Conservation (phyloP, 2,329 filamentous ascomycete species). For the Colletotrichum falcatum region DNA sequence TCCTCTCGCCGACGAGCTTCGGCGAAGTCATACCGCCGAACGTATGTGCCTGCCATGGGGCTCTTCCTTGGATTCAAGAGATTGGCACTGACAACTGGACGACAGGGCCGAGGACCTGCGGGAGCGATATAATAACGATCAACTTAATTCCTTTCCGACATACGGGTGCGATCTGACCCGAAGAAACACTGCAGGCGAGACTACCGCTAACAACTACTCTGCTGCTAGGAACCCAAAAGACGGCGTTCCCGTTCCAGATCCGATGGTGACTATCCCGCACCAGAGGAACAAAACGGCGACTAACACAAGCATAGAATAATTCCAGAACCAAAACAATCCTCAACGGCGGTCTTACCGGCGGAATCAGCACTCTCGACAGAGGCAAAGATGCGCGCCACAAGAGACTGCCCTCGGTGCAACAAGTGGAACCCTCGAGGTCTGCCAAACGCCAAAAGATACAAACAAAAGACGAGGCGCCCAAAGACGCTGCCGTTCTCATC, state of each 20-base stretch:
- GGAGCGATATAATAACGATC: slow-evolving; percentile 19
- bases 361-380: slow-evolving; percentile 12
- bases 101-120: slow-evolving; percentile 18
- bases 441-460: slow-evolving; percentile 33
- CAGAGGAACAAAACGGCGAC: neutral
- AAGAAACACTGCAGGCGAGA: neutral
- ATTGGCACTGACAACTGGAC: slow-evolving; percentile 1
- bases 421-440: slow-evolving; percentile 14
- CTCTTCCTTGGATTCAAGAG: neutral
- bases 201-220: slow-evolving; percentile 11
- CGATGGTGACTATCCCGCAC: slow-evolving; percentile 29
- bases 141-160: slow-evolving; percentile 25
- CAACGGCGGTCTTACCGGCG: neutral
- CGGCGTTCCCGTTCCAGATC: slow-evolving; percentile 30
- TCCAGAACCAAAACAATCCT: neutral
- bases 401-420: slow-evolving; percentile 11
- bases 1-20: neutral
- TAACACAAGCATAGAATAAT: slow-evolving; percentile 17
- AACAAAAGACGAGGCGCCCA: neutral
- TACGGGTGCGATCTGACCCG: slow-evolving; percentile 29
- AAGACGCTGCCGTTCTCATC: neutral
- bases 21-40: neutral
- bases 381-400: slow-evolving; percentile 12
- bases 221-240: slow-evolving; percentile 29
- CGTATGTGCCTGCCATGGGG: slow-evolving; percentile 11